phyloP scores from a whole-genome alignment of 2,329 filamentous ascomycete genomes.

The Fusarium graminum region DNA sequence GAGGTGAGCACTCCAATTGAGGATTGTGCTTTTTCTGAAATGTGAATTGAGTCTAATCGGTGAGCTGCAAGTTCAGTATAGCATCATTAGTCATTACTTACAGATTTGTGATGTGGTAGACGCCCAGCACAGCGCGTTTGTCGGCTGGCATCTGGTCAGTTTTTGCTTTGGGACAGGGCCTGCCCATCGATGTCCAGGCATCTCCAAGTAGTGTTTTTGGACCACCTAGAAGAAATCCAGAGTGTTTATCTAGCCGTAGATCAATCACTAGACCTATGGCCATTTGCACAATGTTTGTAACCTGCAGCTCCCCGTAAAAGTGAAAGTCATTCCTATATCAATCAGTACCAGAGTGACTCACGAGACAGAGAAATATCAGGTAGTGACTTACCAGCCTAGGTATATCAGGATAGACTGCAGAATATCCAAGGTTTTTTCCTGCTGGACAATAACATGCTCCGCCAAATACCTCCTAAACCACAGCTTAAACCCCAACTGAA shows the following conservation, averaged over 20 bases:
- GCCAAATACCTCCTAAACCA: slow-evolving; percentile 57
- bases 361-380: fast-evolving
- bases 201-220: slow-evolving; percentile 53
- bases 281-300: slow-evolving; percentile 57
- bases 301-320: slow-evolving; percentile 54
- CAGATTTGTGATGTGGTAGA: slow-evolving; percentile 56
- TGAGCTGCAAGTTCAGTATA: background rate
- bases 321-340: slow-evolving; percentile 55
- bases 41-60: slow-evolving; percentile 13
- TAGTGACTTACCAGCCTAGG: slow-evolving; percentile 53
- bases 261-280: slow-evolving; percentile 56
- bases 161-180: slow-evolving; percentile 29
- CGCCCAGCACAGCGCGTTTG: slow-evolving; percentile 57
- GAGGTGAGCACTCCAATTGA: slow-evolving; percentile 54
- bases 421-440: slow-evolving; percentile 54
- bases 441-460: slow-evolving; percentile 54
- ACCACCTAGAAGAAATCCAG: slow-evolving; percentile 39
- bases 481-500: slow-evolving; percentile 51
- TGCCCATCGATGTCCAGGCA: slow-evolving; percentile 46
- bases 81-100: slow-evolving; percentile 19
- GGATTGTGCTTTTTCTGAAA: slow-evolving; percentile 52
- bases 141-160: slow-evolving; percentile 52
- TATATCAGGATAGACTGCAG: slow-evolving; percentile 57
- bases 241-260: slow-evolving; percentile 53
- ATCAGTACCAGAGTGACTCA: background rate